These are phyloP conservation scores for Berberis vulgaris DNA, from an alignment of 164 flowering plant genomes.

Conservation along the genomic window DNA sequence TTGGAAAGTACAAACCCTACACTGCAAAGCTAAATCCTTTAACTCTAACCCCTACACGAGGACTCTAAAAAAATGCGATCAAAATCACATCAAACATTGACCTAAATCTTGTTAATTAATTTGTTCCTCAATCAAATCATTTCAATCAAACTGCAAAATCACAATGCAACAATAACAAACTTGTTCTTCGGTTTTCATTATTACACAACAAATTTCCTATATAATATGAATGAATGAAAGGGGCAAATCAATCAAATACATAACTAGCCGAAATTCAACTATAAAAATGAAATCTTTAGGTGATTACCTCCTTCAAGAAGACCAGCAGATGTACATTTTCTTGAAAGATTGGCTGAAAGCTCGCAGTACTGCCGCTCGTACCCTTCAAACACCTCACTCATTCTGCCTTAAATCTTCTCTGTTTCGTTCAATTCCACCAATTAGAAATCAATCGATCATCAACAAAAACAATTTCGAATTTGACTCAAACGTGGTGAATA, in stretches of 20 bases:
- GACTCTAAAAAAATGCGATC: too few relatives aligned
- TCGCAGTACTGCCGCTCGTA: constrained; percentile 81
- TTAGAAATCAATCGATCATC: too few relatives aligned
- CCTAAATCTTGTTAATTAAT: too few relatives aligned
- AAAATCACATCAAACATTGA: too few relatives aligned
- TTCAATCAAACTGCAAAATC: background rate
- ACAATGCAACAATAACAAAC: background rate
- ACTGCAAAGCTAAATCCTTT: too few relatives aligned
- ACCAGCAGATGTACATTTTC: constrained; percentile 50
- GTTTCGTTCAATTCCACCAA: too few relatives aligned
- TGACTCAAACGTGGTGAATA: too few relatives aligned
- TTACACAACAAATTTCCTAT: background rate
- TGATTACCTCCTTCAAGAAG: constrained; percentile 59
- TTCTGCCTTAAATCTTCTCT: constrained; percentile 1
- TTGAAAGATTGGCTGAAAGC: constrained; percentile 60
- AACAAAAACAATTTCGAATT: too few relatives aligned
- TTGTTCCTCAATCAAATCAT: background rate
- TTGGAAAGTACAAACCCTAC: too few relatives aligned
- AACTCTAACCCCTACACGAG: too few relatives aligned
- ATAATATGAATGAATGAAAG: background rate
- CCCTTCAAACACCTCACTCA: constrained; percentile 74
- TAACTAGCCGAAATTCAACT: background rate
- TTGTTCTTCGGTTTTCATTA: too few relatives aligned
- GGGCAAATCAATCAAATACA: background rate
- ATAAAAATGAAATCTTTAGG: background rate